Base-by-base conservation (phyloP, 1,284 basidiomycete genomes). In the Cutaneotrichosporon cyanovorans region DNA sequence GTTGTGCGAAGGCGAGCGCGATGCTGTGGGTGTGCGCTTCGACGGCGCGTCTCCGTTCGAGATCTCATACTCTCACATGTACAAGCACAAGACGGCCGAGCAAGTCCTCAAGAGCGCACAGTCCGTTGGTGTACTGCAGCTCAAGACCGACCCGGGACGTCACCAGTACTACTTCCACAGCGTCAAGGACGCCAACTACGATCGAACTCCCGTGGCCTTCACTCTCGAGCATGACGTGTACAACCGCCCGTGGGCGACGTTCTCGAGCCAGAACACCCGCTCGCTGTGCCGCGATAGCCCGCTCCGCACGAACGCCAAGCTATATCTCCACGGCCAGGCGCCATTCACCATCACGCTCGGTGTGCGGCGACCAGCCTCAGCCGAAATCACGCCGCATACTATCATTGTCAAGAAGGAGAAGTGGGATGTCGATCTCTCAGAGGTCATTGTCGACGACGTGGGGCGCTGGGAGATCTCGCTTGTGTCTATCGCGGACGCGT, bases 151-250 rank as follows among this genome's bases (percentile, higher is more conserved):
- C 31, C 77, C 87, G 2, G 91, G 91, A 3, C 78, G 81, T 46
- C 85, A 92, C 63, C 84, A 80, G 61, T 97, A 97, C 67, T 83
- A 87, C 63, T 83, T 98, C 55, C 82, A 84, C 54, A 84, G 86
- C 59, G 80, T 97, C 18, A 85, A 84, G 9, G 93, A 98, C 65
- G 77, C 82, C 0, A 80, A 85, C n/a, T 97, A 95, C 69, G 42
- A 50, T 16, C 39, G 37, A 39, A 62, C 58, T 16, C 58, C 61
- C 0, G 81, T 50, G 72, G 77, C 36, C 72, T 82, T 62, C 46
- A 45, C 56, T n/a, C 82, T 93, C 56, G 85, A 90, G 67, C 90
- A 93, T 69, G 79, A 85, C 57, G 84, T 92, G 1, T 77, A 80
- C 56, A 76, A 76, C 53, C 81, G 84, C 20, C 92, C 87, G 40